Base-by-base conservation (phyloP, 2,329 filamentous ascomycete genomes). In the Monilinia polystroma region DNA sequence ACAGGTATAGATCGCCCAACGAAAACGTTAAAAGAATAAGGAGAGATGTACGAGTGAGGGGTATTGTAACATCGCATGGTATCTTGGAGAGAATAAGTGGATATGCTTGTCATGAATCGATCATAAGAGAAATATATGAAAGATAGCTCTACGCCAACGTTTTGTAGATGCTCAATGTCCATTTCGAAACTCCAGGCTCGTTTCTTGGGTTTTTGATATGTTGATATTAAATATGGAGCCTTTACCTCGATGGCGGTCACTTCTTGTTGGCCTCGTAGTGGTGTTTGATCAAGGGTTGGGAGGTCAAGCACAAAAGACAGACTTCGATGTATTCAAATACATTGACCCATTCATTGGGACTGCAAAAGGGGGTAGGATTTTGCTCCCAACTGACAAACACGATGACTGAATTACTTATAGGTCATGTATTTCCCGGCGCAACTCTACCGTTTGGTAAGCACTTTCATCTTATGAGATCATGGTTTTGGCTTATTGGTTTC, bases 361-460 rank as follows among this genome's bases (percentile, higher is more conserved):
- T 20, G 79, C 77, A 4, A 82, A 83, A 74, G 84, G 83, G 76
- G 84, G 84, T 52, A 49, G 3, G 60, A 43, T n/a, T 23, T 4
- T 26, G 3, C 11, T 23, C 12, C 8, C 23, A 18, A 12, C 4
- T 23, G 2, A 7, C 11, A 8, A 26, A 16, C 3, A 4, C 10
- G 10, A 10, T 11, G 14, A 38, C 2, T 67, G 18, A 66, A 16
- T 6, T 49, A 29, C 2, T 20, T 20, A 11, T 45, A 75, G 74
- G 74, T 47, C 84, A 87, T 75, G 84, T 85, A 35, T 86, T 86
- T 68, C 80, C 84, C 3, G 84, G 84, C 16, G 84, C 84, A 18
- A 83, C 82, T 3, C 72, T 83, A 52, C 84, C 84, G 3, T 86
- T 84, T 71, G 80, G 80, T 79, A 68, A 63, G 69, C 52, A 45